Base-by-base conservation (phyloP, 208 protist genomes). In the Leishmania lainsoni region DNA sequence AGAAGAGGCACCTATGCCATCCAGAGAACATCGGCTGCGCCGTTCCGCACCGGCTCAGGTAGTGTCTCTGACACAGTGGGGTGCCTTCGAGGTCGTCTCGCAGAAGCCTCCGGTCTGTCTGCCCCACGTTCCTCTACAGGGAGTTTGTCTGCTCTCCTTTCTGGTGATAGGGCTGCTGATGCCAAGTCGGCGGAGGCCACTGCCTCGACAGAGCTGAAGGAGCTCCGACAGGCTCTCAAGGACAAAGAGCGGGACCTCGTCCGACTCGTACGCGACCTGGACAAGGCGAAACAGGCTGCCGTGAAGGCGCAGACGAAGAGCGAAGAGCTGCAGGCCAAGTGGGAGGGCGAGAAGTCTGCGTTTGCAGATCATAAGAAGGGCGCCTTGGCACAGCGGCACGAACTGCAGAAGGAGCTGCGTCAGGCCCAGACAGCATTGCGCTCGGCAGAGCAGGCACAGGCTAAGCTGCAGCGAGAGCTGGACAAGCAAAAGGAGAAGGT, bases 401-500 rank as follows among this genome's bases (percentile, higher is more conserved):
- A 66, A 5, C 10, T 72, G 70, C 71, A 79, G 48, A 79, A 77
- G 63, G 84, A 83, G 75, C 56, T 79, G 66, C 75, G 70, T 45
- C 75, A 81, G 59, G 68, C 75, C 16, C 80, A 81, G 56, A 48
- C 26, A 22, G 52, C 63, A 22, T 29, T 58, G 22, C 66, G 78
- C 14, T 56, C 39, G 35, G 74, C 65, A 26, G 59, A 84, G 56
- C 51, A 83, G 56, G 71, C 71, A 42, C 76, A 80, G n/a, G 80
- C 76, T 35, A 76, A 69, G 48, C 63, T 84, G 49, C 84, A 84
- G 76, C 78, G 76, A 59, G 80, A 87, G 26, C 51, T 81, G 56
- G 80, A 84, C 22, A 86, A 86, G 78, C 48, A 72, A 42, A n/a
- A 39, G 32, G 69, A 75, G 51, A 52, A 70, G 32, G 32, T 56